Conservation (phyloP, 2,329 filamentous ascomycete genomes). For the Calycina herbarum region DNA sequence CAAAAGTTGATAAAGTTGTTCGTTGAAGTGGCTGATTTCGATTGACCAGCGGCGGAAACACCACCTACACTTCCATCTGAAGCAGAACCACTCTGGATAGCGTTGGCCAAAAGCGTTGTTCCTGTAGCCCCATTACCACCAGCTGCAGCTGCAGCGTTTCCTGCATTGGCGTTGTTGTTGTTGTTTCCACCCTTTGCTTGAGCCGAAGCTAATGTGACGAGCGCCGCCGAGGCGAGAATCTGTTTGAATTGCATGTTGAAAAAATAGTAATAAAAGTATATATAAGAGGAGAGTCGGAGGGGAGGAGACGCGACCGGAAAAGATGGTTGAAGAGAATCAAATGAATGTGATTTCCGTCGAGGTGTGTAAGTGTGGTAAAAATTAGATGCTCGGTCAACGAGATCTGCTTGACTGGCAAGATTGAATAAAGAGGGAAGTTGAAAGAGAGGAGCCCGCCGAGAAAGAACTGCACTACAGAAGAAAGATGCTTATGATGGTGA, state of each 20-base stretch:
- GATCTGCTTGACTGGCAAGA: slow-evolving; percentile 40
- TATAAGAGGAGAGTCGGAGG: slow-evolving; percentile 1
- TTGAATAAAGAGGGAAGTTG: slow-evolving; percentile 31
- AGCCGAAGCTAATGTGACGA: slow-evolving; percentile 28
- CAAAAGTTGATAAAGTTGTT: slow-evolving; percentile 37
- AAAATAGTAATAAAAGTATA: slow-evolving; percentile 3
- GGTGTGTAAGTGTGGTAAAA: slow-evolving; percentile 30
- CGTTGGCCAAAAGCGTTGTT: slow-evolving; percentile 22
- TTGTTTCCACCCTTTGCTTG: slow-evolving; percentile 16
- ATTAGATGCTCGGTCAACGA: slow-evolving; percentile 40
- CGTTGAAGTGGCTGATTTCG: slow-evolving; percentile 26
- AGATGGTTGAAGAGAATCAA: slow-evolving; percentile 20
- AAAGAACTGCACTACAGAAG: slow-evolving; percentile 20
- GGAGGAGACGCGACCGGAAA: slow-evolving; percentile 6
- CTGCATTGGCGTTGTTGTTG: slow-evolving; percentile 5
- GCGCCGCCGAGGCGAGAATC: slow-evolving; percentile 28
- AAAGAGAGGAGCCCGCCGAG: slow-evolving; percentile 35
- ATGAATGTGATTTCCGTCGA: slow-evolving; percentile 35
- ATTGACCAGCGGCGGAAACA: slow-evolving; percentile 21
- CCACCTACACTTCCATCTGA: slow-evolving; percentile 30
- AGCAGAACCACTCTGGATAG: slow-evolving; percentile 34
- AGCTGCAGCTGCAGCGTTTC: slow-evolving; percentile 10
- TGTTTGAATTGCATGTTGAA: slow-evolving; percentile 34
- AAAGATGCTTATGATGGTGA: slow-evolving; percentile 23
- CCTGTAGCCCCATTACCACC: slow-evolving; percentile 14